These are phyloP conservation scores for Begonia peltatifolia DNA, from an alignment of 306 rosid genomes.

Conservation along the genomic window DNA sequence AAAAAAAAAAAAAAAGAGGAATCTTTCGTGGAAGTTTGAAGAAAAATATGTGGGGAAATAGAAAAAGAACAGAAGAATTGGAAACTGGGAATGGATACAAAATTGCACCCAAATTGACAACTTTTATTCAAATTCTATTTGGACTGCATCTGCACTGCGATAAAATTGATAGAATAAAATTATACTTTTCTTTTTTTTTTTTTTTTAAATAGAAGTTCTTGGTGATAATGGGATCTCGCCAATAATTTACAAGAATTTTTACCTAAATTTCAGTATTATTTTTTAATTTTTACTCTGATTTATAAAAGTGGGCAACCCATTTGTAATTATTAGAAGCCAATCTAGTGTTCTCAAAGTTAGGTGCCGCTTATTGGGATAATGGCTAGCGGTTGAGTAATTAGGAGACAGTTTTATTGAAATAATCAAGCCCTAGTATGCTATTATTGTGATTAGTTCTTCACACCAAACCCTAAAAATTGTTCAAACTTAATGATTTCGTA, in stretches of 20 bases:
- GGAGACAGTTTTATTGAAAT: constrained; percentile 57
- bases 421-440: constrained; percentile 18
- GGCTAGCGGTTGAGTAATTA: constrained; percentile 9
- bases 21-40: constrained; percentile 57
- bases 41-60: constrained; percentile 16
- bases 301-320: not conserved
- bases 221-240: too few species aligned
- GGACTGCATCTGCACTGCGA: too few species aligned
- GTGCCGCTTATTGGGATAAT: constrained; percentile 25
- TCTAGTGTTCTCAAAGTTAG: not conserved
- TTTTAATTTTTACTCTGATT: too few species aligned
- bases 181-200: too few species aligned
- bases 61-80: constrained; percentile 45
- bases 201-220: too few species aligned
- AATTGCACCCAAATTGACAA: too few species aligned
- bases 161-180: too few species aligned
- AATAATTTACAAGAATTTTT: too few species aligned
- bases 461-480: constrained; percentile 15
- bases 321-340: constrained; percentile 12
- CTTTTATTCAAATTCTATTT: too few species aligned
- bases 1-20: constrained; percentile 9
- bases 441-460: constrained; percentile 7
- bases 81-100: constrained; percentile 29
- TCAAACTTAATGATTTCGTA: constrained; percentile 18
- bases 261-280: too few species aligned